These are phyloP conservation scores for Pachysolen tannophilus DNA, from an alignment of 805 yeast species.

Conservation along the genomic window DNA sequence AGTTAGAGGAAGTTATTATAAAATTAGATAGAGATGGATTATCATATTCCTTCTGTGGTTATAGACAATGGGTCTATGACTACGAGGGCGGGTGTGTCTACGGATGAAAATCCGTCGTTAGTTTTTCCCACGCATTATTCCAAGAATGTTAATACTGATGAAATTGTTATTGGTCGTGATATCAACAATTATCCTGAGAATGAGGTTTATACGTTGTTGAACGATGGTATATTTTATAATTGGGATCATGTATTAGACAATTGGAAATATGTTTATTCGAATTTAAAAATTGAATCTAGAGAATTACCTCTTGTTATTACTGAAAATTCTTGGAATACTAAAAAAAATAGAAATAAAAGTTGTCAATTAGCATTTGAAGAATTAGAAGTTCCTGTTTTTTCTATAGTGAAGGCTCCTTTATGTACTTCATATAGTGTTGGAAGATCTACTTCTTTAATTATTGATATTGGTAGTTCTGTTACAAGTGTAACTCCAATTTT, in stretches of 20 bases:
- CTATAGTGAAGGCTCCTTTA: conserved; percentile 68
- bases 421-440: conserved; percentile 76
- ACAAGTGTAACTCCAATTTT: conserved; percentile 69
- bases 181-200: conserved; percentile 35
- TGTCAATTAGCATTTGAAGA: conserved; percentile 71
- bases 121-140: conserved; percentile 52
- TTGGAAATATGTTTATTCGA: conserved; percentile 59
- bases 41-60: conserved; percentile 50
- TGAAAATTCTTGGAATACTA: conserved; percentile 58
- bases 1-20: too few relatives aligned
- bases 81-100: conserved; percentile 66
- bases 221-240: conserved; percentile 60
- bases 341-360: conserved; percentile 45
- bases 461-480: conserved; percentile 70
- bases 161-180: conserved; percentile 38
- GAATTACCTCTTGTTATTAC: conserved; percentile 62
- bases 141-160: conserved; percentile 24
- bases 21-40: too few relatives aligned
- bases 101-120: conserved; percentile 53
- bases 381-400: conserved; percentile 67
- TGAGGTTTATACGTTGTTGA: conserved; percentile 52
- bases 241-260: conserved; percentile 62
- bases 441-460: conserved; percentile 66
- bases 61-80: conserved; percentile 60
- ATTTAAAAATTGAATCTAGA: conserved; percentile 40